phyloP scores from a whole-genome alignment of 768 basidiomycete genomes.

The Tubosaeta brunneosetosa region DNA sequence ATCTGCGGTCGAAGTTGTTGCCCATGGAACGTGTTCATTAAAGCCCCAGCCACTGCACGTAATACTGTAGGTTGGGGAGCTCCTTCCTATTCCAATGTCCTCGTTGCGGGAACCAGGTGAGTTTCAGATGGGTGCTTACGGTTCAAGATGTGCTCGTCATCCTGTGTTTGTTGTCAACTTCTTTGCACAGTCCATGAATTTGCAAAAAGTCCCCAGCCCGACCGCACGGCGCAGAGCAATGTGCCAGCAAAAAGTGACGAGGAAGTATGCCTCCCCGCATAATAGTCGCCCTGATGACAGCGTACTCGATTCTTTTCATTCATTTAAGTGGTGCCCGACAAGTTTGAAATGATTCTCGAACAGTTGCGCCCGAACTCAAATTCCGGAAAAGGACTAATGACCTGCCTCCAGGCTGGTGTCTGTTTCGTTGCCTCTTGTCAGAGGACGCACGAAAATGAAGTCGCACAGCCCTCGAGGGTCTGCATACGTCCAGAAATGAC shows the following conservation, averaged over 20 bases:
- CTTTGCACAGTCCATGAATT: background rate
- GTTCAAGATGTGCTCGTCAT: background rate
- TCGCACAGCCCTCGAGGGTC: too few species aligned
- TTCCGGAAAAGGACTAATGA: too few species aligned
- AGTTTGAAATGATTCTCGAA: background rate
- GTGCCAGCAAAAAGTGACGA: background rate
- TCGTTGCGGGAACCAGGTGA: background rate
- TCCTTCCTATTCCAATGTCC: background rate
- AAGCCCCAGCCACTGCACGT: background rate
- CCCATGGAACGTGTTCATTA: background rate
- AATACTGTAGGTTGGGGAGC: too few species aligned
- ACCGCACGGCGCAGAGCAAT: background rate
- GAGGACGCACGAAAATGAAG: too few species aligned
- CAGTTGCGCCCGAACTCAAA: background rate
- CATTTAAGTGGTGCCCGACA: background rate
- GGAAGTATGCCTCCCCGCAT: background rate
- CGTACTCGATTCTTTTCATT: background rate
- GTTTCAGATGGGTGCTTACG: background rate
- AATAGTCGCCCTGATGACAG: background rate
- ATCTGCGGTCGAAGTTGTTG: too few species aligned
- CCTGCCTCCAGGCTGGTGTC: too few species aligned
- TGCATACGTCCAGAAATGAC: too few species aligned
- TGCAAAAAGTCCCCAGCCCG: background rate
- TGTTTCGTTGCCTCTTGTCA: too few species aligned
- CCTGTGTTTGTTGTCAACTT: background rate